Percentiles rank a stretch among this genome's conserved stretches.
phyloP scores from a whole-genome alignment of 2,329 filamentous ascomycete species.

The Rhynchosporium agropyri region DNA sequence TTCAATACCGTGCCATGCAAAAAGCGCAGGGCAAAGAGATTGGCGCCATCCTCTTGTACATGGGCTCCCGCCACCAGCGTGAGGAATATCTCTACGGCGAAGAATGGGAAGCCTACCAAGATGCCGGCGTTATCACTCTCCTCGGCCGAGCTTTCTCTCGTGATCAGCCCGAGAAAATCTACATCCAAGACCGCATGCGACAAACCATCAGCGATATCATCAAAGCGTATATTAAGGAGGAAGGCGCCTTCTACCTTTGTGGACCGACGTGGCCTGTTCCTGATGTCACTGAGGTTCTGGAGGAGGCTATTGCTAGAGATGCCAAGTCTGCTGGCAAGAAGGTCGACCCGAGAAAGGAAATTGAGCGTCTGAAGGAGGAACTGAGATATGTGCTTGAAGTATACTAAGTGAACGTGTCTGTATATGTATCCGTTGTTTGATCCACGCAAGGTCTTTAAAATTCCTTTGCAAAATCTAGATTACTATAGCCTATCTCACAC shows the following conservation, averaged over 20 bases:
- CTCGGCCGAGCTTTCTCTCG: constrained; percentile 93
- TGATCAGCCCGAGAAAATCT: constrained; percentile 98
- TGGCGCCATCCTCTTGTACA: constrained; percentile 89
- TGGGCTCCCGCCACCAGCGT: constrained; percentile 94
- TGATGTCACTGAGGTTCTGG: constrained; percentile 89
- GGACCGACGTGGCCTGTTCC: constrained; percentile 98
- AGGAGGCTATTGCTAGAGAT: constrained; percentile 85
- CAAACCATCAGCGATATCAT: constrained; percentile 82
- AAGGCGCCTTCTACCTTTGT: constrained; percentile 95
- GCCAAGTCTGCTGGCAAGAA: constrained; percentile 73
- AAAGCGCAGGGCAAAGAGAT: constrained; percentile 97
- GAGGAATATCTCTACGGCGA: constrained; percentile 99
- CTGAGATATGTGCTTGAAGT: constrained; percentile 95
- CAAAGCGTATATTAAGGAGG: constrained; percentile 81
- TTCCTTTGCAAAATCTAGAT: neutral
- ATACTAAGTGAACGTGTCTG: constrained; percentile 62
- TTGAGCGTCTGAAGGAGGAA: constrained; percentile 96
- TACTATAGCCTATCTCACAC: neutral
- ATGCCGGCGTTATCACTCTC: constrained; percentile 91
- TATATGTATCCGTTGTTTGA: neutral
- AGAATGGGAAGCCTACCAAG: constrained; percentile 98
- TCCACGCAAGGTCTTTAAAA: neutral
- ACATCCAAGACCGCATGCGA: constrained; percentile 98
- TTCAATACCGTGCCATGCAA: constrained; percentile 97
- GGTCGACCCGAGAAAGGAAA: constrained; percentile 84